phyloP scores from a whole-genome alignment of 352 stramenopile species.

The Phytophthora sojae region DNA sequence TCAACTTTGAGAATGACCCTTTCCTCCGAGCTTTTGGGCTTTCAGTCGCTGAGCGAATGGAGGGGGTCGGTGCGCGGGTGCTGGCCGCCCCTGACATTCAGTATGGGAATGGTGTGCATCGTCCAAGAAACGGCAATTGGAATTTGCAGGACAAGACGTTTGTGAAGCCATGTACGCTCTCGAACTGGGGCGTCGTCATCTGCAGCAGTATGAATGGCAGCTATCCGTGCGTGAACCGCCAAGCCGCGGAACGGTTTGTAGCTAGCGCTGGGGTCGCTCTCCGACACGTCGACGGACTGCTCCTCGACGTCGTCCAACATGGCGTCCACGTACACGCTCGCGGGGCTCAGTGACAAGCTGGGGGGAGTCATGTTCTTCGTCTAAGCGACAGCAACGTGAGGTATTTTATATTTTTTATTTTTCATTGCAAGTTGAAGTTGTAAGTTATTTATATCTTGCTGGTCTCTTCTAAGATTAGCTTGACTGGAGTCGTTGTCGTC shows the following conservation, averaged over 20 bases:
- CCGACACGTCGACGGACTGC: not conserved
- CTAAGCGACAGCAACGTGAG: not conserved
- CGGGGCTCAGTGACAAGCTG: not conserved
- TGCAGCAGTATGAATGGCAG: not conserved
- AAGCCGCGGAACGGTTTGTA: not conserved
- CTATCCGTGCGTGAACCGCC: not conserved
- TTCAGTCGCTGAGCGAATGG: not conserved
- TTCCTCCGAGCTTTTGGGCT: not conserved
- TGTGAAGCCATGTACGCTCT: not conserved
- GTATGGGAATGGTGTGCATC: not conserved
- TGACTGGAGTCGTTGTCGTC: not conserved
- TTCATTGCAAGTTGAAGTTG: not conserved
- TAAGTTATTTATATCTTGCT: not conserved
- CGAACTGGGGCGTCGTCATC: not conserved
- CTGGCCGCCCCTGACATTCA: not conserved
- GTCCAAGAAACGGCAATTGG: not conserved
- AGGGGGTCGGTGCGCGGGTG: not conserved
- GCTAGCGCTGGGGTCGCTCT: not conserved
- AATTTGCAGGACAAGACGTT: not conserved
- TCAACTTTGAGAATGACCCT: not conserved
- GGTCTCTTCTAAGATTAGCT: not conserved
- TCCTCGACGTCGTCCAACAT: not conserved
- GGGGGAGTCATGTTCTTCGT: not conserved
- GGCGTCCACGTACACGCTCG: not conserved
- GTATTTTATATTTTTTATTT: too few species aligned